A percentile compares a stretch with the other conserved stretches of the same genome.
Conservation (phyloP, 768 basidiomycete species). For the Panellus pusillus region DNA sequence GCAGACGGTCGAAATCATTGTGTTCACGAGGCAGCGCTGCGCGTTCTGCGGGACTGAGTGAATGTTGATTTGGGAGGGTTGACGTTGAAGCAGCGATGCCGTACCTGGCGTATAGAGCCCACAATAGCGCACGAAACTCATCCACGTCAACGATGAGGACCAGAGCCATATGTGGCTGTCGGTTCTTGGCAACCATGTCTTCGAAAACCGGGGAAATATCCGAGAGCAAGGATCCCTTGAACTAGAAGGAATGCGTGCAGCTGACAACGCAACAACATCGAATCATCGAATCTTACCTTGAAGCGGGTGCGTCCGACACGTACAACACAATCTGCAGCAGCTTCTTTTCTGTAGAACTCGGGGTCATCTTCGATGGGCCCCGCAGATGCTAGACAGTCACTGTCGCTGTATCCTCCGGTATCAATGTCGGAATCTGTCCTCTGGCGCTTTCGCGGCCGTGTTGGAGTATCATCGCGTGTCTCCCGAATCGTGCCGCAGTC, state of each 20-base stretch:
- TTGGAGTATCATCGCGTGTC: slow-evolving; percentile 24
- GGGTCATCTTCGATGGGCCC: slow-evolving; percentile 30
- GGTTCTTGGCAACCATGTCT: neutral
- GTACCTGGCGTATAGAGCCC: slow-evolving; percentile 54
- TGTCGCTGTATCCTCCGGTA: slow-evolving; percentile 15
- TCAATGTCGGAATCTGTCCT: slow-evolving; percentile 28
- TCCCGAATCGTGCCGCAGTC: slow-evolving; percentile 34
- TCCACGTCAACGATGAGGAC: neutral
- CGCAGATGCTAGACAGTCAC: slow-evolving; percentile 2
- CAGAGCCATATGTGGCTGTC: neutral
- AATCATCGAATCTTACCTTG: slow-evolving; percentile 38
- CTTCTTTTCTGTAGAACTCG: slow-evolving; percentile 38
- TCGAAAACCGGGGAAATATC: slow-evolving; percentile 12
- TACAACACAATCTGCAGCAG: slow-evolving; percentile 40
- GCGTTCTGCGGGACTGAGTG: slow-evolving; percentile 44
- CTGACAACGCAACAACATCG: neutral
- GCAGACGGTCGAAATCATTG: slow-evolving; percentile 39
- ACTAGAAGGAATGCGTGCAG: neutral
- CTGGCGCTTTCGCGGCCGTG: slow-evolving; percentile 29
- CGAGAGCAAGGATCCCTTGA: slow-evolving; percentile 13
- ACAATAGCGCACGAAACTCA: slow-evolving; percentile 44
- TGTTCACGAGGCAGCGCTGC: slow-evolving; percentile 41
- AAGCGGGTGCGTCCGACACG: slow-evolving; percentile 47
- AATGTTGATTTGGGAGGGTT: neutral
- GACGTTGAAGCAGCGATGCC: slow-evolving; percentile 22